Conservation (phyloP, 495 filamentous ascomycete species). For the Collariella sp. region DNA sequence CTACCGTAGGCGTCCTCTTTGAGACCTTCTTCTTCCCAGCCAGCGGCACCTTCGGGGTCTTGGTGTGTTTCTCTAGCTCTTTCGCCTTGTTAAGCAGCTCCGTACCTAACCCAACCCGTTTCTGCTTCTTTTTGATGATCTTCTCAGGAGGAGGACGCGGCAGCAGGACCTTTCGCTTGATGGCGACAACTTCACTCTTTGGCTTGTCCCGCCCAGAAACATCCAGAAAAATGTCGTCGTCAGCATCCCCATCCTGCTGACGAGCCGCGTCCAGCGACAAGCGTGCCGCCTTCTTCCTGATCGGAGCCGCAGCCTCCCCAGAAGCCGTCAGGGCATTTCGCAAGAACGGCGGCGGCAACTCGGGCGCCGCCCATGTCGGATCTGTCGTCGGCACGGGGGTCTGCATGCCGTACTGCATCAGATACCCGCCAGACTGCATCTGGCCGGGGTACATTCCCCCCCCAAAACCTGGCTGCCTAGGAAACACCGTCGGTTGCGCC, state of each 20-base stretch:
- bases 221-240: constrained; percentile 27
- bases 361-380: constrained; percentile 23
- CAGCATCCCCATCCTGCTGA: constrained; percentile 15
- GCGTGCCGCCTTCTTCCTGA: constrained; percentile 9
- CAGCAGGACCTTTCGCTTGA: constrained; percentile 4
- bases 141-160: neutral
- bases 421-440: constrained; percentile 3
- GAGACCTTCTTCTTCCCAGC: neutral
- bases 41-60: neutral
- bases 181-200: neutral
- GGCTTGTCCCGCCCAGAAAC: neutral
- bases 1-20: neutral
- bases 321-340: neutral
- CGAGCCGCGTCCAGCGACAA: constrained; percentile 2
- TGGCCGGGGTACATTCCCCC: constrained; percentile 11
- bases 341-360: constrained; percentile 16
- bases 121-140: neutral
- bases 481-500: neutral
- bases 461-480: neutral
- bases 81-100: too few species aligned
- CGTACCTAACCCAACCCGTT: too few species aligned
- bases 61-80: neutral
- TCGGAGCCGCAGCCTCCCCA: neutral
- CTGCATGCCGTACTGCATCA: constrained; percentile 9
- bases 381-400: constrained; percentile 9